Base-by-base conservation (phyloP, 768 basidiomycete genomes). In the Tylopilus felleus region DNA sequence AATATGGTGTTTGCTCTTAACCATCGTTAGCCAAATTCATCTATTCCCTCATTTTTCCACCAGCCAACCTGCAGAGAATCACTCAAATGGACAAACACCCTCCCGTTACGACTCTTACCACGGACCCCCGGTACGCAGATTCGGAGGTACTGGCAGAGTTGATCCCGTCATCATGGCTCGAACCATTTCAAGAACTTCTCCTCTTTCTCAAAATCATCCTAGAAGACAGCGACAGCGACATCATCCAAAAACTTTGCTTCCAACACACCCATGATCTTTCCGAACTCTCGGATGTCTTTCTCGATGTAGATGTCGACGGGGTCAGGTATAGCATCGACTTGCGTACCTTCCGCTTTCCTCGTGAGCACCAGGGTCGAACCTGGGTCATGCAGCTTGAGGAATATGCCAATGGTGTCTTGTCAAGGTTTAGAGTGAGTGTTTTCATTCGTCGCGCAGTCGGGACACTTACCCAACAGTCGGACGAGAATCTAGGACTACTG, bases 351-450 rank as follows among this genome's bases (percentile, higher is more conserved):
- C 7, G 12, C 2, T 5, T 17, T 17, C 16, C 5, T 14, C 3
- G 29, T n/a, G 19, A 9, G 2, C 5, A 8, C 39, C 28, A 8
- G 19, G 16, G 12, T 21, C 19, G 2, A 14, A 22, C 9, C 10
- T 13, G 1, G 1, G 29, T 40, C 8, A 25, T 4, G 1, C 2
- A 31, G 12, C 56, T 57, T 6, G 14, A 44, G 19, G 23, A 33
- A 14, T 56, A 56, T 38, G 54, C 54, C 4, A n/a, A 22, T n/a
- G 8, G n/a, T 0, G 38, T 43, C 27, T 36, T 58, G 36, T 17
- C 23, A 44, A 47, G 53, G n/a, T 41, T 33, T 12, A 44, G 12
- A 19, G 57, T 58, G 39, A 31, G 48, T 39, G 9, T 28, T 22
- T 14, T 39, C 35, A 23, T 31, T 23, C 19, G 17, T 29, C 9